phyloP scores from a whole-genome alignment of 345 rosid species.

The Theobroma cacao region DNA sequence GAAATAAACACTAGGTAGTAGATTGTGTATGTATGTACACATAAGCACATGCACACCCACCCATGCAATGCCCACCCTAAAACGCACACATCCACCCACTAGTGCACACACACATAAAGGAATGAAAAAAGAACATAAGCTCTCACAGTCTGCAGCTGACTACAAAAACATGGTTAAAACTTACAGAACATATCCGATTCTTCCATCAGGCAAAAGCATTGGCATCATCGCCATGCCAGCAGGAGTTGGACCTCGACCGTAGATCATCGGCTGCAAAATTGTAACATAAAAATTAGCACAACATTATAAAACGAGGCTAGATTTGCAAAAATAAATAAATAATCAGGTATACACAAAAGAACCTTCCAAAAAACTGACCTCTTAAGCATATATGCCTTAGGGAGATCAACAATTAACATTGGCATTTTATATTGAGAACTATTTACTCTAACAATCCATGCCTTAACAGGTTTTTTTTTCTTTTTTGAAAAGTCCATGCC shows the following conservation, averaged over 20 bases:
- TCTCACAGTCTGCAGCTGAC: not conserved
- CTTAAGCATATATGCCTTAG: not conserved
- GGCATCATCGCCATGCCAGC: slow-evolving; percentile 98
- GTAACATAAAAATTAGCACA: slow-evolving; percentile 9
- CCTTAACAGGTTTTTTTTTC: too few species aligned
- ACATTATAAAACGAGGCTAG: not conserved
- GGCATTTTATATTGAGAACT: not conserved
- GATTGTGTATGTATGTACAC: not conserved
- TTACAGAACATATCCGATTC: slow-evolving; percentile 94
- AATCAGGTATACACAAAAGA: not conserved
- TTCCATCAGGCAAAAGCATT: slow-evolving; percentile 94
- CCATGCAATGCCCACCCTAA: not conserved
- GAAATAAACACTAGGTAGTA: not conserved
- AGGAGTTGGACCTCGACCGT: slow-evolving; percentile 74
- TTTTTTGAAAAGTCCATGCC: too few species aligned
- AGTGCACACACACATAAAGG: not conserved
- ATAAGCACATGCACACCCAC: not conserved
- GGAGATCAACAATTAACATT: not conserved
- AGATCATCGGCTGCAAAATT: slow-evolving; percentile 71
- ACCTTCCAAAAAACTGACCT: not conserved
- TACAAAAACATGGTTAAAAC: slow-evolving; percentile 23
- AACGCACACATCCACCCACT: not conserved
- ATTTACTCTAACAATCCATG: not conserved
- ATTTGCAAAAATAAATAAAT: not conserved
- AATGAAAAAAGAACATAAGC: not conserved